phyloP scores from a whole-genome alignment of 306 rosid species.

The Quercus alba region DNA sequence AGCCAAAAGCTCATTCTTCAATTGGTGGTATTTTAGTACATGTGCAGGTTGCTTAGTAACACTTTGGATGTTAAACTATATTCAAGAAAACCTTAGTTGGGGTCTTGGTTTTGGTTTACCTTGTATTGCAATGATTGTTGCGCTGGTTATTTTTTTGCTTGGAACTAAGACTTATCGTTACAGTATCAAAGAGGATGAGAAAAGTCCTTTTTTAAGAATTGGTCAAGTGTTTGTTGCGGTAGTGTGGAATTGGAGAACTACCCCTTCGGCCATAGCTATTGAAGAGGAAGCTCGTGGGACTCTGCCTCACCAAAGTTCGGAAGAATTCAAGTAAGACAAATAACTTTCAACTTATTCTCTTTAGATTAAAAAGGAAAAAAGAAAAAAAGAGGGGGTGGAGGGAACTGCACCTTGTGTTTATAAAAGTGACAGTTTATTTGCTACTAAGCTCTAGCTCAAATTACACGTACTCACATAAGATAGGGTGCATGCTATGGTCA shows the following conservation, averaged over 20 bases:
- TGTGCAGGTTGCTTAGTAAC: slow-evolving; percentile 38
- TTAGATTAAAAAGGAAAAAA: not conserved
- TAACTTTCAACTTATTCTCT: not conserved
- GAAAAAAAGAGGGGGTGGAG: no score
- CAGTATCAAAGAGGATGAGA: slow-evolving; percentile 12
- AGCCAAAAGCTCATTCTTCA: slow-evolving; percentile 78
- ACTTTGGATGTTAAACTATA: slow-evolving; percentile 29
- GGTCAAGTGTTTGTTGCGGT: slow-evolving; percentile 38
- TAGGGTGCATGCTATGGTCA: no score
- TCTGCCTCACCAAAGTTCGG: slow-evolving; percentile 13
- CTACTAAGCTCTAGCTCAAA: no score
- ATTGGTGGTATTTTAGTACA: slow-evolving; percentile 75
- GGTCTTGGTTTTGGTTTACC: slow-evolving; percentile 69
- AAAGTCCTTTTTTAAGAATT: slow-evolving; percentile 43
- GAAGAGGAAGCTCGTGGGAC: slow-evolving; percentile 23
- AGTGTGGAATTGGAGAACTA: slow-evolving; percentile 24
- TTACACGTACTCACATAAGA: no score
- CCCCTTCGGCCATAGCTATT: not conserved
- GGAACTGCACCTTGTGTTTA: no score
- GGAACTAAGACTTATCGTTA: slow-evolving; percentile 56
- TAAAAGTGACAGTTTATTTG: no score
- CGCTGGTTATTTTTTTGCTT: slow-evolving; percentile 47
- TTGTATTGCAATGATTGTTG: slow-evolving; percentile 42
- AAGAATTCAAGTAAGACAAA: slow-evolving; percentile 40
- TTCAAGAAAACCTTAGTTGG: slow-evolving; percentile 61